phyloP scores from a whole-genome alignment of 148 eudicot species.

The Camellia granthamiana region DNA sequence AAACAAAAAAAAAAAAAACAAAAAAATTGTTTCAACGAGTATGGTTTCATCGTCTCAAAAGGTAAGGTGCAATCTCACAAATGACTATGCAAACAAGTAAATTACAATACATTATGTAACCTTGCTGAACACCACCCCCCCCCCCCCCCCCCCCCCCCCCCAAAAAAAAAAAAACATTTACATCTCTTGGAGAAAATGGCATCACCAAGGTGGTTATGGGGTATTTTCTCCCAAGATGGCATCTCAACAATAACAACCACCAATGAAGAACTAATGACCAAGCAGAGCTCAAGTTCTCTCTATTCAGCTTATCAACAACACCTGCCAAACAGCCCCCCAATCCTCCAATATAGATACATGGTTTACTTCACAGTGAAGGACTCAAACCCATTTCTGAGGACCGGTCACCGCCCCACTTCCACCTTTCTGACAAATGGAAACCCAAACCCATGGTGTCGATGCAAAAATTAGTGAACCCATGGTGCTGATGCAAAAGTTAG shows the following conservation, averaged over 20 bases:
- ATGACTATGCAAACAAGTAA: no score
- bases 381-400: constrained; percentile 9
- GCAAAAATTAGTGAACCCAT: constrained; percentile 35
- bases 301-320: constrained; percentile 7
- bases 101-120: no score
- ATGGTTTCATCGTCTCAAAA: no score
- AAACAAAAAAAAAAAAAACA: no score
- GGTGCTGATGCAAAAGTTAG: constrained; percentile 55
- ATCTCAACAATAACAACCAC: neutral
- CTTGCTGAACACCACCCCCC: no score
- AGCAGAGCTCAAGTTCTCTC: neutral
- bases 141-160: no score
- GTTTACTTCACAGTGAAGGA: neutral
- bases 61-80: no score
- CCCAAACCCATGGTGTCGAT: constrained; percentile 37
- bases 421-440: constrained; percentile 16
- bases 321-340: constrained; percentile 1
- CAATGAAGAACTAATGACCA: constrained; percentile 8
- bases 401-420: constrained; percentile 14
- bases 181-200: constrained; percentile 11
- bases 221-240: constrained; percentile 10
- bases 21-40: no score
- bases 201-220: constrained; percentile 12
- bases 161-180: no score
- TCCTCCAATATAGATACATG: neutral